Conservation (phyloP, 2,329 filamentous ascomycete species). For the Colletotrichum truncatum region DNA sequence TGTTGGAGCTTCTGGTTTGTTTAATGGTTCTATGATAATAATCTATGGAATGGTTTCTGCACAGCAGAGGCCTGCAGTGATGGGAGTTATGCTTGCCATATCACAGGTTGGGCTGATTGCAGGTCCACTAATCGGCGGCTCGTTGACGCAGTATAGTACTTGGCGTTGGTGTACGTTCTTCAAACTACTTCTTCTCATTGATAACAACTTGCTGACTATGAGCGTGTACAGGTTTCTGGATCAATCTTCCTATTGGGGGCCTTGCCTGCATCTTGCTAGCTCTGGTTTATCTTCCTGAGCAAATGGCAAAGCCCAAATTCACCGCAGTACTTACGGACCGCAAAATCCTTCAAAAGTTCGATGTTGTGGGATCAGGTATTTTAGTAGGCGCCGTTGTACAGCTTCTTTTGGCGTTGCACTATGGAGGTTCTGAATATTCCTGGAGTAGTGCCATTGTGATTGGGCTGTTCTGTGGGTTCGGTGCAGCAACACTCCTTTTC, state of each 20-base stretch:
- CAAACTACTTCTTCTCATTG: not conserved
- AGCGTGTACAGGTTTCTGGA: constrained; percentile 46
- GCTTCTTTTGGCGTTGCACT: constrained; percentile 55
- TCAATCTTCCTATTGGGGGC: constrained; percentile 55
- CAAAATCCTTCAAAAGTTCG: constrained; percentile 44
- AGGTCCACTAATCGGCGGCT: constrained; percentile 48
- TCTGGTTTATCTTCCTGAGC: constrained; percentile 46
- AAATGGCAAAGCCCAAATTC: constrained; percentile 39
- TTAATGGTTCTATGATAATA: constrained; percentile 45
- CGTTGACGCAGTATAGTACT: constrained; percentile 36
- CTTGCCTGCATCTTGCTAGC: constrained; percentile 43
- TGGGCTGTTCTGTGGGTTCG: constrained; percentile 49
- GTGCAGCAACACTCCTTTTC: constrained; percentile 43
- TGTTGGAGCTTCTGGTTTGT: constrained; percentile 53
- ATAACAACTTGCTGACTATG: not conserved
- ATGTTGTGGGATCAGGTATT: constrained; percentile 50
- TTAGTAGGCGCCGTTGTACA: constrained; percentile 50
- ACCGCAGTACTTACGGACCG: constrained; percentile 38
- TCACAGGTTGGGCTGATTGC: constrained; percentile 52
- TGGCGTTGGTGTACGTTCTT: constrained; percentile 48
- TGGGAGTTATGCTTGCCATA: constrained; percentile 39
- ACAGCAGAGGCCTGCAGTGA: constrained; percentile 40
- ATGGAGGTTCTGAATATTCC: constrained; percentile 47
- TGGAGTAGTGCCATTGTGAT: constrained; percentile 50
- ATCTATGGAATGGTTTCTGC: constrained; percentile 39